Evolutionary conservation across 345 rosid species (phyloP).

Genomic region (Camelina laxa): DNA sequence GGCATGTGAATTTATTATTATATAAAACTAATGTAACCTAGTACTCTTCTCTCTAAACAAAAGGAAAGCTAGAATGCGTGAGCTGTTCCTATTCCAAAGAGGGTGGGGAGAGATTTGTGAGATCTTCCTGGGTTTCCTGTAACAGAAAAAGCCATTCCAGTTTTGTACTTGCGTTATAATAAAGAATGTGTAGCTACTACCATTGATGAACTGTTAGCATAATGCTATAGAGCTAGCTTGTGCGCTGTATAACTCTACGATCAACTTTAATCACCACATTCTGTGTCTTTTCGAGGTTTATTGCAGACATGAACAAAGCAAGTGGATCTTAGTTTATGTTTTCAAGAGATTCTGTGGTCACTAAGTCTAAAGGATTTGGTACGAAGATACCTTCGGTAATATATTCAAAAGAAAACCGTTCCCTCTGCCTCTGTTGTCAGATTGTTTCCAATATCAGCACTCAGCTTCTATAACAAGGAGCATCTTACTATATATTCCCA

Average conservation of each 20-base stretch:
- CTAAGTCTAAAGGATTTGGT: slow-evolving; percentile 23
- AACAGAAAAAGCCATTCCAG: slow-evolving; percentile 35
- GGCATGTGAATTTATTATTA: slow-evolving; percentile 31
- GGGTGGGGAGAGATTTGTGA: slow-evolving; percentile 40
- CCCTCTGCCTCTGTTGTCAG: slow-evolving; percentile 22
- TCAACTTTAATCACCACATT: slow-evolving; percentile 34
- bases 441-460: slow-evolving; percentile 2
- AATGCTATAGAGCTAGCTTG: slow-evolving; percentile 39
- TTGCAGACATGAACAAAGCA: slow-evolving; percentile 32
- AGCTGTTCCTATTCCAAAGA: slow-evolving; percentile 46
- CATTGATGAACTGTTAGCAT: slow-evolving; percentile 40
- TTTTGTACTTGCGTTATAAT: slow-evolving; percentile 28
- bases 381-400: slow-evolving; percentile 38
- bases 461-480: slow-evolving; percentile 19
- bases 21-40: slow-evolving; percentile 32
- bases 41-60: slow-evolving; percentile 31
- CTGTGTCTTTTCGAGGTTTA: slow-evolving; percentile 28
- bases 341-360: slow-evolving; percentile 40
- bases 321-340: slow-evolving; percentile 42
- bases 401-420: slow-evolving; percentile 5
- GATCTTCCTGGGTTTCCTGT: slow-evolving; percentile 46
- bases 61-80: slow-evolving; percentile 28
- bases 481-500: slow-evolving; percentile 23
- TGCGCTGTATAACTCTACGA: slow-evolving; percentile 44
- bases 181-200: slow-evolving; percentile 34